Conservation (phyloP, 2,329 filamentous ascomycete genomes). For the Anthostomella pinea region DNA sequence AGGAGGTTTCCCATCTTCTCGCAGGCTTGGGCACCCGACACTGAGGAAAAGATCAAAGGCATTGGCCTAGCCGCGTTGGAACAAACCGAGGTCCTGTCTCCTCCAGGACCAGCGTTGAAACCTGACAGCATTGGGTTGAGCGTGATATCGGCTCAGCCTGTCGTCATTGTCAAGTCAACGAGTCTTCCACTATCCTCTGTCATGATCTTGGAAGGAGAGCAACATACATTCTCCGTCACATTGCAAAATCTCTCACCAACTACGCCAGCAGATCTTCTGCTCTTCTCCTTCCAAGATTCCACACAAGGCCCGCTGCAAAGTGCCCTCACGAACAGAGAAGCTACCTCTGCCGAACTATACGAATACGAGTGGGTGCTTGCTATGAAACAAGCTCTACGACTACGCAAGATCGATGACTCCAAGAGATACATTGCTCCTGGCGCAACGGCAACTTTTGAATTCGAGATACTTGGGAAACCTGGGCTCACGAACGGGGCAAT, state of each 20-base stretch:
- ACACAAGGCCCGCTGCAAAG: slow-evolving; percentile 74
- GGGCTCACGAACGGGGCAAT: slow-evolving; percentile 76
- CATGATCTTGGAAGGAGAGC: slow-evolving; percentile 92
- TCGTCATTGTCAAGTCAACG: slow-evolving; percentile 71
- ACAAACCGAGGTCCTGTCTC: slow-evolving; percentile 38
- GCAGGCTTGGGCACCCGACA: slow-evolving; percentile 69
- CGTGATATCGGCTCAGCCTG: slow-evolving; percentile 77
- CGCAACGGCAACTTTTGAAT: slow-evolving; percentile 67
- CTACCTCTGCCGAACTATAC: slow-evolving; percentile 75
- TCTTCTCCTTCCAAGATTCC: slow-evolving; percentile 88
- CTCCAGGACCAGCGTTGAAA: slow-evolving; percentile 43
- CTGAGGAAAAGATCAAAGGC: slow-evolving; percentile 71
- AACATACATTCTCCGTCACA: slow-evolving; percentile 71
- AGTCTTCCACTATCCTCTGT: slow-evolving; percentile 80
- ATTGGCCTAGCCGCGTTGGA: slow-evolving; percentile 63
- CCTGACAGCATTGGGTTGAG: slow-evolving; percentile 59
- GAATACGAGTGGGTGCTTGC: slow-evolving; percentile 81
- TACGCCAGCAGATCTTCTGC: slow-evolving; percentile 76
- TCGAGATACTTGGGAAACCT: slow-evolving; percentile 83
- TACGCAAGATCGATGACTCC: slow-evolving; percentile 48
- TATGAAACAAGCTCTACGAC: slow-evolving; percentile 66
- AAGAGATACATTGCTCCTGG: slow-evolving; percentile 64
- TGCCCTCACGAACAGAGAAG: slow-evolving; percentile 72
- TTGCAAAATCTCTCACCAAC: slow-evolving; percentile 71
- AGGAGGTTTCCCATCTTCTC: slow-evolving; percentile 81